These are phyloP conservation scores for Xylaria palmicola DNA, from an alignment of 495 filamentous ascomycete genomes.

Conservation along the genomic window DNA sequence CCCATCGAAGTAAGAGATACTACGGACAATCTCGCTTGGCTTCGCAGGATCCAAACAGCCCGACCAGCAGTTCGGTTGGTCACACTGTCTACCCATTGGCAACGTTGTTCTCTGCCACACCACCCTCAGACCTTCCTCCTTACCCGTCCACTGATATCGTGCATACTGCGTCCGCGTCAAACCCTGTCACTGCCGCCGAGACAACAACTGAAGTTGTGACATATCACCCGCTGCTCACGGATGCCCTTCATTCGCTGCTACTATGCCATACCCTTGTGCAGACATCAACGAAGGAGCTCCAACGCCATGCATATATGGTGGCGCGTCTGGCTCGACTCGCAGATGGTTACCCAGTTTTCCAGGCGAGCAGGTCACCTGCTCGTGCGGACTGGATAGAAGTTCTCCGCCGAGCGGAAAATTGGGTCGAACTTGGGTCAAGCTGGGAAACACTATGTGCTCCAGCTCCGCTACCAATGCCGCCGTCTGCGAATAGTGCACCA, in stretches of 20 bases:
- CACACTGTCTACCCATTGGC: constrained; percentile 48
- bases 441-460: constrained; percentile 75
- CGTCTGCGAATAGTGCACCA: constrained; percentile 24
- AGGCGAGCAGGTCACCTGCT: constrained; percentile 67
- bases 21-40: constrained; percentile 25
- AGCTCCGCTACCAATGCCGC: constrained; percentile 54
- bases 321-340: constrained; percentile 69
- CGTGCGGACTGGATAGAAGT: constrained; percentile 80
- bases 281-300: constrained; percentile 69
- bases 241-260: constrained; percentile 71
- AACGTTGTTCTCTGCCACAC: constrained; percentile 55
- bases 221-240: constrained; percentile 74
- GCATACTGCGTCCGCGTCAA: constrained; percentile 20
- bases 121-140: constrained; percentile 55
- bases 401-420: constrained; percentile 61
- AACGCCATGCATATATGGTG: constrained; percentile 75
- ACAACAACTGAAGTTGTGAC: constrained; percentile 65
- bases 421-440: constrained; percentile 57
- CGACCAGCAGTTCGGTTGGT: constrained; percentile 24
- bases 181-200: constrained; percentile 16
- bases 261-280: constrained; percentile 72
- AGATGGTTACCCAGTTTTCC: constrained; percentile 78
- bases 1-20: constrained; percentile 43
- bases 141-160: constrained; percentile 50
- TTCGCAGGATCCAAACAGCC: constrained; percentile 29